These are phyloP conservation scores for Selenicereus undatus DNA, from an alignment of 148 eudicot species.

Conservation along the genomic window DNA sequence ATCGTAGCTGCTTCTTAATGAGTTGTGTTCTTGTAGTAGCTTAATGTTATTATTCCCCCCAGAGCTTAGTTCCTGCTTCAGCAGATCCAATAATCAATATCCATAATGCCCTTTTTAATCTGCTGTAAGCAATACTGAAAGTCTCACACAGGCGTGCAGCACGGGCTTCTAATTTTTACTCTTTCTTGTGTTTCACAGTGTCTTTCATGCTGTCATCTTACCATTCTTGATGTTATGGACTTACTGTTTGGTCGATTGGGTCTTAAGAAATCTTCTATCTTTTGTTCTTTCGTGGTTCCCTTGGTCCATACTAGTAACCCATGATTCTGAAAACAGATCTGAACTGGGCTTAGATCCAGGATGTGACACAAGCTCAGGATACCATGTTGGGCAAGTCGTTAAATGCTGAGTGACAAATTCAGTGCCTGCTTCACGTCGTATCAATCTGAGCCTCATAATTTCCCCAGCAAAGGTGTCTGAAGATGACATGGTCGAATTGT, in stretches of 20 bases:
- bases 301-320: not conserved
- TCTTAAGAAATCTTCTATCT: too few species aligned
- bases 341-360: slow-evolving; percentile 91
- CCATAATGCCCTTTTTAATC: not conserved
- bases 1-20: not conserved
- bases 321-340: slow-evolving; percentile 45
- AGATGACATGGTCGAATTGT: slow-evolving; percentile 54
- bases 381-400: slow-evolving; percentile 94
- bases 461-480: slow-evolving; percentile 54
- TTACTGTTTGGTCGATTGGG: not conserved
- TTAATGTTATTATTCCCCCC: too few species aligned
- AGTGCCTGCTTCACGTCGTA: slow-evolving; percentile 60
- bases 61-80: not conserved
- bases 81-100: not conserved
- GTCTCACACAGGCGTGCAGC: not conserved
- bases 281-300: not conserved
- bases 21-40: not conserved
- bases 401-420: slow-evolving; percentile 82
- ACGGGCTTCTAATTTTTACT: not conserved
- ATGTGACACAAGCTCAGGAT: slow-evolving; percentile 57
- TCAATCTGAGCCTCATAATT: slow-evolving; percentile 77
- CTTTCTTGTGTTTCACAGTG: not conserved
- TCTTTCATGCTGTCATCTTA: too few species aligned
- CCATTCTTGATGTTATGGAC: not conserved
- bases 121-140: not conserved